These are phyloP conservation scores for Ephemerocybe angulata DNA, from an alignment of 768 basidiomycete genomes.

Conservation along the genomic window DNA sequence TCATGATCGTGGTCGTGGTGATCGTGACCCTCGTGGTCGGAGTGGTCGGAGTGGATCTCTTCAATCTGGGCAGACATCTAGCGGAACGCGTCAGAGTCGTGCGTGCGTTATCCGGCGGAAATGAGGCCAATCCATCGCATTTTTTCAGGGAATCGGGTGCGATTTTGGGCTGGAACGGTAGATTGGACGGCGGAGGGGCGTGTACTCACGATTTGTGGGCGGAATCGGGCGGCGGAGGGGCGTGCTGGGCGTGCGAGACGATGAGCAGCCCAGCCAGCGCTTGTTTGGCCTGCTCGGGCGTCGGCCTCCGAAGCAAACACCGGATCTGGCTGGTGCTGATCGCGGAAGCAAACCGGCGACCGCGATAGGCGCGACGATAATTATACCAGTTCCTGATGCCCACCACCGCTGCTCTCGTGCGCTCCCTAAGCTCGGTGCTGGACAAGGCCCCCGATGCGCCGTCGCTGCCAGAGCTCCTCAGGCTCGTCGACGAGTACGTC, in stretches of 20 bases:
- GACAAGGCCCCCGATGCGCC: constrained; percentile 50
- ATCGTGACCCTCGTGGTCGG: constrained; percentile 53
- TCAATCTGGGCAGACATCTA: constrained; percentile 84
- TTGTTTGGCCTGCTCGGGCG: constrained; percentile 30
- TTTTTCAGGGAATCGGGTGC: background rate
- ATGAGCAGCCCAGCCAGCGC: constrained; percentile 24
- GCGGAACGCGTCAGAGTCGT: constrained; percentile 22
- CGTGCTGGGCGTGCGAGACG: constrained; percentile 37
- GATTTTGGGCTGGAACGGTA: background rate
- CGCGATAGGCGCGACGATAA: constrained; percentile 9
- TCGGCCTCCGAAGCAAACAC: constrained; percentile 21
- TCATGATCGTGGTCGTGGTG: constrained; percentile 53
- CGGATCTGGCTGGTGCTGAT: background rate
- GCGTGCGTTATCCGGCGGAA: constrained; percentile 26
- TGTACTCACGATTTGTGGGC: constrained; percentile 11
- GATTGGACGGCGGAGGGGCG: background rate
- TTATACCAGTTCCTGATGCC: constrained; percentile 16
- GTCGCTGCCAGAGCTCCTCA: constrained; percentile 47
- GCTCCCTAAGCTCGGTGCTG: constrained; percentile 56
- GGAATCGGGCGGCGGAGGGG: constrained; percentile 1
- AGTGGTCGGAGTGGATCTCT: constrained; percentile 79
- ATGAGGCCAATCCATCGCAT: constrained; percentile 33
- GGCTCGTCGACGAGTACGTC: constrained; percentile 53
- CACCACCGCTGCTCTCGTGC: constrained; percentile 37
- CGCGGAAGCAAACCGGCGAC: constrained; percentile 16